Percentiles rank a stretch among this genome's conserved stretches.
These are phyloP conservation scores for Colletotrichum phormii DNA, from an alignment of 2,329 filamentous ascomycete genomes.

Conservation along the genomic window DNA sequence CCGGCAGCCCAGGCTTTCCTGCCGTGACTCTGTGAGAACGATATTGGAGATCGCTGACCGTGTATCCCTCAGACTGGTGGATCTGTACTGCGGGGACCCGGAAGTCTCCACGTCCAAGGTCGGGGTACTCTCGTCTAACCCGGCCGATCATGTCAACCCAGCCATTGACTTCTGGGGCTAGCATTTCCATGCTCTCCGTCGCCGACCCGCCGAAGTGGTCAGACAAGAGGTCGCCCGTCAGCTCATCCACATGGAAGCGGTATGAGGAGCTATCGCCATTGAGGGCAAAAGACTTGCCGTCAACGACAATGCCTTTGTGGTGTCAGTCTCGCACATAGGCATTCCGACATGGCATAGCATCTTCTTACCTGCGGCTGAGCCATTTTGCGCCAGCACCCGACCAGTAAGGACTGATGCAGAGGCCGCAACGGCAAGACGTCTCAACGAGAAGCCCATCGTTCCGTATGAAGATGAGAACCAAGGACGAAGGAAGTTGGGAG, in stretches of 20 bases:
- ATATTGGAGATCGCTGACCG: conserved; percentile 69
- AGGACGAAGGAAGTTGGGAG: background rate
- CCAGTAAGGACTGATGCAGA: background rate
- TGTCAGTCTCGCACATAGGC: background rate
- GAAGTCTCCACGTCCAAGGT: conserved; percentile 73
- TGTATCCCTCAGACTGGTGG: conserved; percentile 67
- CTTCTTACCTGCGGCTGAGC: background rate
- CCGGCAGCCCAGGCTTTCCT: conserved; percentile 67
- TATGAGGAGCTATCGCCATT: conserved; percentile 69
- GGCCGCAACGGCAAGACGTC: conserved; percentile 8
- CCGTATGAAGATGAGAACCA: background rate
- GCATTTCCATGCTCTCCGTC: conserved; percentile 54
- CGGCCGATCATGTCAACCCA: conserved; percentile 66
- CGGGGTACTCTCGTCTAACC: conserved; percentile 70
- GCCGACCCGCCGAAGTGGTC: conserved; percentile 71
- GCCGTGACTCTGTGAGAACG: conserved; percentile 64
- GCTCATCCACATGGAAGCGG: conserved; percentile 70
- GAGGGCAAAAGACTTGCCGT: conserved; percentile 67
- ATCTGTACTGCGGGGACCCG: conserved; percentile 71
- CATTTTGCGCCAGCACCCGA: background rate
- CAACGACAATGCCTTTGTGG: conserved; percentile 60
- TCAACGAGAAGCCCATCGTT: conserved; percentile 9
- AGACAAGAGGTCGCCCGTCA: conserved; percentile 66
- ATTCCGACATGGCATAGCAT: too few species aligned
- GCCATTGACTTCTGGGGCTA: conserved; percentile 56